Percentiles rank a stretch among this genome's conserved stretches.
These are phyloP conservation scores for Ustilago lituana DNA, from an alignment of 1,284 basidiomycete species.

Conservation along the genomic window DNA sequence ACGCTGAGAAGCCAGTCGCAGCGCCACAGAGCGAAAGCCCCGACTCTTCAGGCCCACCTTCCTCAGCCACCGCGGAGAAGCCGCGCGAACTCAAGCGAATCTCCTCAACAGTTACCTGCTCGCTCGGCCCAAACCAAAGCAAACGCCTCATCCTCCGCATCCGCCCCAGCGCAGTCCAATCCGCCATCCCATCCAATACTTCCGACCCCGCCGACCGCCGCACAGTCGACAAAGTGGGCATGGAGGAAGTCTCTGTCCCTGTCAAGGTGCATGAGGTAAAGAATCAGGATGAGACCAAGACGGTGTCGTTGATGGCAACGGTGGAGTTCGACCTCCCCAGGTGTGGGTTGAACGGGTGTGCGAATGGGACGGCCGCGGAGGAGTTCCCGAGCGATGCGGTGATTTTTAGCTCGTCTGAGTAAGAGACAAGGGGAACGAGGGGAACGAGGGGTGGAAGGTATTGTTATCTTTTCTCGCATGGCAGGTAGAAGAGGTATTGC, in stretches of 20 bases:
- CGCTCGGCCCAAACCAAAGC: constrained; percentile 54
- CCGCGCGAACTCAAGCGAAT: constrained; percentile 49
- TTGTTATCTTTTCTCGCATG: too few species aligned
- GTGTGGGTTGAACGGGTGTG: background rate
- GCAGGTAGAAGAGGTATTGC: too few species aligned
- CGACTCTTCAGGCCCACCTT: background rate
- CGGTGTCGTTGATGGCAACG: constrained; percentile 42
- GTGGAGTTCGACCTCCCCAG: constrained; percentile 38
- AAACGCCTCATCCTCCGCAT: constrained; percentile 61
- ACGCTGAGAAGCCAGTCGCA: background rate
- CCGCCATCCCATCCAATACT: constrained; percentile 32
- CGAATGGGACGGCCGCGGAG: background rate
- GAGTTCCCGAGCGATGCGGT: constrained; percentile 33
- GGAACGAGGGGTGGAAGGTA: too few species aligned
- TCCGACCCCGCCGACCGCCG: constrained; percentile 34
- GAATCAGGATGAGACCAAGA: constrained; percentile 65
- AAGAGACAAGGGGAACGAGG: constrained; percentile 1
- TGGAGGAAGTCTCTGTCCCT: constrained; percentile 50
- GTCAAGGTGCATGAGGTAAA: constrained; percentile 64
- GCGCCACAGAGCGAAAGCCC: background rate
- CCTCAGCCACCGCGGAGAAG: constrained; percentile 11
- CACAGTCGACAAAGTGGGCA: constrained; percentile 30
- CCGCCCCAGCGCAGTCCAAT: constrained; percentile 40
- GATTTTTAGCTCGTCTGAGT: constrained; percentile 26
- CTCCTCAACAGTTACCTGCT: constrained; percentile 56